Conservation (phyloP, 2,329 filamentous ascomycete genomes). For the Penicillium sp. region DNA sequence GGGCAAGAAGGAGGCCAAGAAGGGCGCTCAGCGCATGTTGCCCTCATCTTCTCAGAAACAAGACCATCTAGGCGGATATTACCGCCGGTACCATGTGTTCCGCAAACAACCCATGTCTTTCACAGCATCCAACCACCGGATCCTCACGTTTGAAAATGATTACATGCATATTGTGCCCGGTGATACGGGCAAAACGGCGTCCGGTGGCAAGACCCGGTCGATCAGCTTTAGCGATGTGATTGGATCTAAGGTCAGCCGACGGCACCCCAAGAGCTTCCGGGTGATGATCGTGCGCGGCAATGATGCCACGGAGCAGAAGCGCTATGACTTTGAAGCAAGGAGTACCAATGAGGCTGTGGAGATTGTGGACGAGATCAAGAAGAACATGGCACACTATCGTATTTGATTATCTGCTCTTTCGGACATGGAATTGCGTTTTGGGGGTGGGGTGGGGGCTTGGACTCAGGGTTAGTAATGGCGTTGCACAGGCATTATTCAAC, state of each 20-base stretch:
- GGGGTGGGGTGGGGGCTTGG: neutral
- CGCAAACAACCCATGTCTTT: conserved; percentile 67
- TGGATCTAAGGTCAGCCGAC: conserved; percentile 63
- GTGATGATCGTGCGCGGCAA: conserved; percentile 61
- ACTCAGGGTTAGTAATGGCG: neutral
- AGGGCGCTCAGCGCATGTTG: conserved; percentile 38
- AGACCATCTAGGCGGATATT: conserved; percentile 50
- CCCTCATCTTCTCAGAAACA: conserved; percentile 51
- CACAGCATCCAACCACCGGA: conserved; percentile 59
- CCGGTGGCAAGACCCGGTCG: conserved; percentile 58
- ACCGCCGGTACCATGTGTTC: conserved; percentile 63
- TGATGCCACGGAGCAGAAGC: conserved; percentile 63
- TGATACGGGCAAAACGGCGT: conserved; percentile 54
- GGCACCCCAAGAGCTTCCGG: conserved; percentile 64
- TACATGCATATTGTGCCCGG: conserved; percentile 65
- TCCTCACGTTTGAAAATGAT: conserved; percentile 64
- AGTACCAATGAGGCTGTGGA: conserved; percentile 58
- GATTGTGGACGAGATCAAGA: conserved; percentile 64
- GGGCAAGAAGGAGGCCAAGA: conserved; percentile 47
- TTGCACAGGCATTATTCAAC: neutral
- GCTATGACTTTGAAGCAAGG: conserved; percentile 66
- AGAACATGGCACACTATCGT: conserved; percentile 53
- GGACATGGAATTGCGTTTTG: neutral
- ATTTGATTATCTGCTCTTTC: conserved; percentile 28
- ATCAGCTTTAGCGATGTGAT: conserved; percentile 65